These are phyloP conservation scores for Serpula lacrymans DNA, from an alignment of 768 basidiomycete species.

Conservation along the genomic window DNA sequence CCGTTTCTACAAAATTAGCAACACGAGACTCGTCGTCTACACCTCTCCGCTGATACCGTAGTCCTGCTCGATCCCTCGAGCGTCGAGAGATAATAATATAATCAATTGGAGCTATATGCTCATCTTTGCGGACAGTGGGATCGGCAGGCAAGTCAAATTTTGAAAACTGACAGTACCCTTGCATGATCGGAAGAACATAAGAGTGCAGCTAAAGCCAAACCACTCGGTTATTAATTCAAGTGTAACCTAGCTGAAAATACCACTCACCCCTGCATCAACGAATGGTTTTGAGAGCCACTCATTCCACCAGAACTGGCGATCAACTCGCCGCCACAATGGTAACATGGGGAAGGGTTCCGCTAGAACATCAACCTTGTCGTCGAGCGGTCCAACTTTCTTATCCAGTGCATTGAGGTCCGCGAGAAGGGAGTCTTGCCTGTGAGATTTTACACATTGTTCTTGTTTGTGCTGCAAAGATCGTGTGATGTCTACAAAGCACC, in stretches of 20 bases:
- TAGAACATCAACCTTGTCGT: constrained; percentile 46
- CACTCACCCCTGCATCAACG: constrained; percentile 77
- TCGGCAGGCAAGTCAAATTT: constrained; percentile 58
- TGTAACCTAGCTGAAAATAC: constrained; percentile 1
- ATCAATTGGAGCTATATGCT: constrained; percentile 47
- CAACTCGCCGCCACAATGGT: constrained; percentile 89
- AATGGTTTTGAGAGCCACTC: constrained; percentile 83
- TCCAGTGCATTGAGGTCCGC: constrained; percentile 55
- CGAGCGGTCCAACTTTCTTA: constrained; percentile 18
- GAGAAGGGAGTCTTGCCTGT: constrained; percentile 56
- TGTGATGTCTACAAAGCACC: constrained; percentile 79
- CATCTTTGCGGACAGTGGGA: constrained; percentile 33
- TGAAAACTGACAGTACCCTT: constrained; percentile 84
- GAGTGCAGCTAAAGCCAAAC: constrained; percentile 57
- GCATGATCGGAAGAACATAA: constrained; percentile 88
- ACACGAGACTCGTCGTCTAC: constrained; percentile 92
- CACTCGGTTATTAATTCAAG: neutral
- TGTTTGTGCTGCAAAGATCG: constrained; percentile 79
- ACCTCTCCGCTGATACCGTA: constrained; percentile 92
- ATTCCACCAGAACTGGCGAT: constrained; percentile 96
- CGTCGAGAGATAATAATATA: constrained; percentile 84
- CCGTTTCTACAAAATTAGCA: constrained; percentile 95
- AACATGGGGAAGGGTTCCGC: constrained; percentile 73
- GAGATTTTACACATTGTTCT: constrained; percentile 54
- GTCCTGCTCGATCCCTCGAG: constrained; percentile 84